These are phyloP conservation scores for bread wheat (Triticum aestivum) DNA, from an alignment of 176 grass and related monocot genomes.

Conservation along the genomic window DNA sequence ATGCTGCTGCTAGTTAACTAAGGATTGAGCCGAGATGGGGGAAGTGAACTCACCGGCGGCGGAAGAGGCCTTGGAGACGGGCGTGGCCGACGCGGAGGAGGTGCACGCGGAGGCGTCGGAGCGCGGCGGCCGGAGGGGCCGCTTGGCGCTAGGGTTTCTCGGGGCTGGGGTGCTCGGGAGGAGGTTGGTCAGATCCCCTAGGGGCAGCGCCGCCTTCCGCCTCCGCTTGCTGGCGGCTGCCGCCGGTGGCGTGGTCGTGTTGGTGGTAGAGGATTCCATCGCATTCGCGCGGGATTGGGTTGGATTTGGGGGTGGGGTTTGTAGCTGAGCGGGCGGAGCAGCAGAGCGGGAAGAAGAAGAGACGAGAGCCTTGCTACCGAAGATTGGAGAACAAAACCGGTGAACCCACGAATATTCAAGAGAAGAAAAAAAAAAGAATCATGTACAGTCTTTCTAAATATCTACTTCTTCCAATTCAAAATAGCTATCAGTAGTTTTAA, in stretches of 20 bases:
- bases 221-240: conserved; percentile 11
- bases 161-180: conserved; percentile 15
- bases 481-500: no score
- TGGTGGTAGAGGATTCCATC: neutral
- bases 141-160: conserved; percentile 8
- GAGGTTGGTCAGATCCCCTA: conserved; percentile 59
- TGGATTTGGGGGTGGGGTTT: neutral
- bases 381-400: neutral
- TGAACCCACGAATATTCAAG: neutral
- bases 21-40: neutral
- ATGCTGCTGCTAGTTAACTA: neutral
- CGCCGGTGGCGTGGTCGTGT: neutral
- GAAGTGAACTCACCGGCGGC: neutral
- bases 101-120: neutral
- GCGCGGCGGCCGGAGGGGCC: neutral
- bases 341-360: conserved; percentile 14
- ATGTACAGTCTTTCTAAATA: no score
- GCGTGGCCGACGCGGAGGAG: conserved; percentile 17
- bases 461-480: no score
- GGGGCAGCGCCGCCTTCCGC: conserved; percentile 14
- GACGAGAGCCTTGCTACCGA: neutral
- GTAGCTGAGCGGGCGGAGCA: neutral
- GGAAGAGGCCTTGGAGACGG: conserved; percentile 21
- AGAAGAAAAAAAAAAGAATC: no score
- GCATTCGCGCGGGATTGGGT: neutral